Conservation (phyloP, 768 basidiomycete species). For the Rubroboletus pulcherrimus region DNA sequence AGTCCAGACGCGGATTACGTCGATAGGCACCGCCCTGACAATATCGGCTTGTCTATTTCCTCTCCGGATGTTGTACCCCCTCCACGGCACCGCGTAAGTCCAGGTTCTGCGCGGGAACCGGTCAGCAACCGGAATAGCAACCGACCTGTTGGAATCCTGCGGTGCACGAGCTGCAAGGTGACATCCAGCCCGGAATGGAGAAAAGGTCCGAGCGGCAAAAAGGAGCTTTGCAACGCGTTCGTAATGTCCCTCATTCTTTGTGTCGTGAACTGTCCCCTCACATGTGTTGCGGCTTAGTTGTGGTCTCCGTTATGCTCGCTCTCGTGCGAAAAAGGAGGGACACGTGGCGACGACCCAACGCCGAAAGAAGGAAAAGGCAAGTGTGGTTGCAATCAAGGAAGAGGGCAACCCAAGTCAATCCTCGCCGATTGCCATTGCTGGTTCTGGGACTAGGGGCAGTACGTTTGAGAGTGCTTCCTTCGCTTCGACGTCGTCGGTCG, state of each 20-base stretch:
- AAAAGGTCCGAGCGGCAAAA: conserved; percentile 86
- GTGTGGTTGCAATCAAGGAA: conserved; percentile 26
- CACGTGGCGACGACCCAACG: conserved; percentile 48
- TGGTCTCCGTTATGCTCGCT: conserved; percentile 81
- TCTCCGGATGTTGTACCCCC: conserved; percentile 50
- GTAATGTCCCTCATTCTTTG: conserved; percentile 32
- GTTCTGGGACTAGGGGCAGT: conserved; percentile 43
- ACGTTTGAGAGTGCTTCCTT: conserved; percentile 50
- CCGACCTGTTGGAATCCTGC: conserved; percentile 66
- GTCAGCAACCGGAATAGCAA: conserved; percentile 45
- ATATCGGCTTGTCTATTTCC: conserved; percentile 23
- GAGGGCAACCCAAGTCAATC: conserved; percentile 25
- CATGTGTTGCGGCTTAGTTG: conserved; percentile 47
- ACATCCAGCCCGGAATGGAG: conserved; percentile 88
- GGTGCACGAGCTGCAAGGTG: conserved; percentile 77
- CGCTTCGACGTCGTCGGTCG: conserved; percentile 43
- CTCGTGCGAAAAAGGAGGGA: conserved; percentile 85
- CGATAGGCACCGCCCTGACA: conserved; percentile 34
- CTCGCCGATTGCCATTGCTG: conserved; percentile 40
- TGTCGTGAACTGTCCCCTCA: conserved; percentile 17
- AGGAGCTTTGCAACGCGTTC: conserved; percentile 91
- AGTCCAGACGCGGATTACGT: conserved; percentile 39
- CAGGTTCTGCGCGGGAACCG: conserved; percentile 47
- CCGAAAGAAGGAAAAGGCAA: conserved; percentile 57
- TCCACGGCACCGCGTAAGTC: conserved; percentile 53